Evolutionary conservation across 2,329 filamentous ascomycete genomes (phyloP).

Genomic region (Epichloe glyceriae): DNA sequence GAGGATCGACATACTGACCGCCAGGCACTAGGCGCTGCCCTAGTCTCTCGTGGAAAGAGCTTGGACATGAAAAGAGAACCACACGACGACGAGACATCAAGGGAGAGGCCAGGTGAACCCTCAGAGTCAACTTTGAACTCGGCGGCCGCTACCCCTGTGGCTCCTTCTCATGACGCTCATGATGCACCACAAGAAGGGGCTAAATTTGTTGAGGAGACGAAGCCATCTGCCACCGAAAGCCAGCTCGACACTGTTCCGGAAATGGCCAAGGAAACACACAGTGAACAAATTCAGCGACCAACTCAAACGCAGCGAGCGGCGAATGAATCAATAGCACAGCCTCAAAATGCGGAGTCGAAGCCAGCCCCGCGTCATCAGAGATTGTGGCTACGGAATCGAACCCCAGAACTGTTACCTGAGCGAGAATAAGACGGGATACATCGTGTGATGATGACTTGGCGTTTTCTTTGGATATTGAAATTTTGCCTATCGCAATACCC

Average conservation of each 20-base stretch:
- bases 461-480: not conserved
- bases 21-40: conserved; percentile 14
- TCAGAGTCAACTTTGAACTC: not conserved
- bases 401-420: not conserved
- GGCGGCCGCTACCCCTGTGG: not conserved
- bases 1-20: conserved; percentile 18
- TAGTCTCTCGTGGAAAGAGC: conserved; percentile 32
- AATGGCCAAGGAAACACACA: not conserved
- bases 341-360: not conserved
- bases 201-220: not conserved
- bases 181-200: not conserved
- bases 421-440: not conserved
- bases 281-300: not conserved
- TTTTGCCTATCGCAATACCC: not conserved
- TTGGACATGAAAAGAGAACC: conserved; percentile 31
- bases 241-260: not conserved
- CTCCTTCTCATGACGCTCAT: too few relatives aligned
- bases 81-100: conserved; percentile 9
- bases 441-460: not conserved
- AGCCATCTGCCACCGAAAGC: not conserved
- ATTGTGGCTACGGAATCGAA: not conserved
- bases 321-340: not conserved
- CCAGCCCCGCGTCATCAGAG: not conserved
- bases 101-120: not conserved
- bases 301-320: not conserved